Evolutionary conservation across 2,329 filamentous ascomycete species (phyloP).

Genomic region (Dothistroma septosporum): DNA sequence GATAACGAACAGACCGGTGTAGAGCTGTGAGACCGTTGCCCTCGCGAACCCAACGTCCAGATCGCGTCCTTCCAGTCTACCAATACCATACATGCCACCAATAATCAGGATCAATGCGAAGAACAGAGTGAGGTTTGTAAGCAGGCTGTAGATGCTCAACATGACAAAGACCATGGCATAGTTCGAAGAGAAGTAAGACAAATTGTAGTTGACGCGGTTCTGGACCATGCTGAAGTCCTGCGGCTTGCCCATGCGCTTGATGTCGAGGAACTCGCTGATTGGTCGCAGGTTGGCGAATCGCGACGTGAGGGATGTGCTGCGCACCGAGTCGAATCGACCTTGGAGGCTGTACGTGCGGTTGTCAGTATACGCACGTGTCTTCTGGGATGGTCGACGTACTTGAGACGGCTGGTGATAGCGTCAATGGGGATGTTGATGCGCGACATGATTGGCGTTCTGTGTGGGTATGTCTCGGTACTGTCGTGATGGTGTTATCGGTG

Average conservation of each 20-base stretch:
- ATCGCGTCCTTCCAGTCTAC: conserved; percentile 83
- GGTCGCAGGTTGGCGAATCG: conserved; percentile 92
- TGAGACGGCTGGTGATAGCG: conserved; percentile 83
- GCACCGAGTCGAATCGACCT: conserved; percentile 79
- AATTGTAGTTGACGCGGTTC: conserved; percentile 92
- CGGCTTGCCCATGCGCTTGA: conserved; percentile 94
- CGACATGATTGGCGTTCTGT: conserved; percentile 27
- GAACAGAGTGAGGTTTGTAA: conserved; percentile 80
- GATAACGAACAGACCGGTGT: conserved; percentile 79
- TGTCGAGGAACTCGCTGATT: conserved; percentile 86
- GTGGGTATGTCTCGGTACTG: not conserved
- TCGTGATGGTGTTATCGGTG: not conserved
- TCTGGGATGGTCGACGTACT: conserved; percentile 37
- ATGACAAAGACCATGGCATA: conserved; percentile 92
- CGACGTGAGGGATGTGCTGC: conserved; percentile 70
- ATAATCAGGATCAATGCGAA: conserved; percentile 90
- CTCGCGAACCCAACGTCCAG: conserved; percentile 78
- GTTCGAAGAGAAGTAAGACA: conserved; percentile 97
- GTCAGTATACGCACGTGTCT: conserved; percentile 8
- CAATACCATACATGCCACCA: conserved; percentile 84
- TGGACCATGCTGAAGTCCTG: conserved; percentile 86
- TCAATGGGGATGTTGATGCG: conserved; percentile 91
- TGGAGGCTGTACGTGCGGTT: conserved; percentile 44
- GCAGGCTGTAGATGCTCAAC: conserved; percentile 90
- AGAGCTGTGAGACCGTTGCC: conserved; percentile 87